These are phyloP conservation scores for Ilyonectria robusta DNA, from an alignment of 2,329 filamentous ascomycete genomes.

Conservation along the genomic window DNA sequence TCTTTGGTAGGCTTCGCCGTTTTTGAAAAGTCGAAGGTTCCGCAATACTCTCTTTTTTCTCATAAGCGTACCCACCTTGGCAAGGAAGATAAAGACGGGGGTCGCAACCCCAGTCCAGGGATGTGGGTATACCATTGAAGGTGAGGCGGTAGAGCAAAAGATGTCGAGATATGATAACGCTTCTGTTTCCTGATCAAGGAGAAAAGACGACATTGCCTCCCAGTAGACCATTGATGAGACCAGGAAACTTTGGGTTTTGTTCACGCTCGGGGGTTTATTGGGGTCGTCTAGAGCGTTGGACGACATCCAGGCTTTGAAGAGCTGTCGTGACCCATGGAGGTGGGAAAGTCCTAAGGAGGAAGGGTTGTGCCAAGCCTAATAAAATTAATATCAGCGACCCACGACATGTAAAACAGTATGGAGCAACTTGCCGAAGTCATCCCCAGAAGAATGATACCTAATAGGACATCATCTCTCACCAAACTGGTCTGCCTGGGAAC, in stretches of 20 bases:
- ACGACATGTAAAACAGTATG: rapidly evolving
- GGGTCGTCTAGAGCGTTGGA: not conserved
- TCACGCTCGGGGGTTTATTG: not conserved
- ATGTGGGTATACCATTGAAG: conserved; percentile 9
- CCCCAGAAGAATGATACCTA: conserved; percentile 32
- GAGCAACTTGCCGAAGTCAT: conserved; percentile 34
- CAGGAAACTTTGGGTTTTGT: conserved; percentile 18
- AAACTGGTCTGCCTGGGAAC: not conserved
- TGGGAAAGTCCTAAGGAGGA: conserved; percentile 27
- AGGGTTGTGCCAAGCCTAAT: conserved; percentile 33
- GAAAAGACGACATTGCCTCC: conserved; percentile 35
- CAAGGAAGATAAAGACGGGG: conserved; percentile 19
- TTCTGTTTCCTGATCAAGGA: conserved; percentile 29
- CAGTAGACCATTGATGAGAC: conserved; percentile 38
- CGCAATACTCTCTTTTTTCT: conserved; percentile 25
- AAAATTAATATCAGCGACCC: too few species aligned
- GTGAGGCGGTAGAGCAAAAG: not conserved
- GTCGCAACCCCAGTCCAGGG: conserved; percentile 37
- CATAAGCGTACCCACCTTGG: conserved; percentile 15
- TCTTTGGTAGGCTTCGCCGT: conserved; percentile 2
- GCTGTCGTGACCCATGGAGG: conserved; percentile 27
- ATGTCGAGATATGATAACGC: conserved; percentile 30
- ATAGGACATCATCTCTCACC: conserved; percentile 29
- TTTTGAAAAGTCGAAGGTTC: conserved; percentile 14
- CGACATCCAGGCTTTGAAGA: conserved; percentile 31